A percentile compares a stretch with the other conserved stretches of the same genome.
Conservation (phyloP, 495 filamentous ascomycete genomes). For the Neurospora discreta region DNA sequence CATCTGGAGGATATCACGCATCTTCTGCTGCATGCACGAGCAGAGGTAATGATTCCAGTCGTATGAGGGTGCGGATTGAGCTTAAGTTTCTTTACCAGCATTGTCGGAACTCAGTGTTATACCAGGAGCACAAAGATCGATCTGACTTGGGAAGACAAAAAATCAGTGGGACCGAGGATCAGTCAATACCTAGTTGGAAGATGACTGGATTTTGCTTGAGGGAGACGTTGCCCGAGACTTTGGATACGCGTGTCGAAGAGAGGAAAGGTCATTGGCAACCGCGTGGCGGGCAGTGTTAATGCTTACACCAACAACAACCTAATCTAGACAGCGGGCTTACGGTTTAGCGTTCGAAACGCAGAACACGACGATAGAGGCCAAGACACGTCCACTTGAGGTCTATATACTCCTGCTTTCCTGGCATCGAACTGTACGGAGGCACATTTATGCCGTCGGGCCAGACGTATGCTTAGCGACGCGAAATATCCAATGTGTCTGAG, state of each 20-base stretch:
- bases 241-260: not conserved
- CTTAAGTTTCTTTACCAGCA: not conserved
- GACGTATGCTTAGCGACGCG: not conserved
- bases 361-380: not conserved
- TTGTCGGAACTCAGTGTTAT: not conserved
- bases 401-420: not conserved
- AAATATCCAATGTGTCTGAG: not conserved
- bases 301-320: not conserved
- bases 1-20: no score
- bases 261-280: not conserved
- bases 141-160: not conserved
- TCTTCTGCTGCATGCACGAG: no score
- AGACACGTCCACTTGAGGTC: not conserved
- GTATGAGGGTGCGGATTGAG: not conserved
- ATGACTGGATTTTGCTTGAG: not conserved
- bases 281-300: not conserved
- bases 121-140: not conserved
- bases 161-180: not conserved
- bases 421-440: not conserved
- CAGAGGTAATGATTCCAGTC: no score
- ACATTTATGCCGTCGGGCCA: not conserved
- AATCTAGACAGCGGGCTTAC: not conserved
- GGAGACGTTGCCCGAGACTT: not conserved
- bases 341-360: not conserved
- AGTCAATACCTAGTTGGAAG: not conserved